Conservation (phyloP, 768 basidiomycete genomes). For the Lepiota venenata region DNA sequence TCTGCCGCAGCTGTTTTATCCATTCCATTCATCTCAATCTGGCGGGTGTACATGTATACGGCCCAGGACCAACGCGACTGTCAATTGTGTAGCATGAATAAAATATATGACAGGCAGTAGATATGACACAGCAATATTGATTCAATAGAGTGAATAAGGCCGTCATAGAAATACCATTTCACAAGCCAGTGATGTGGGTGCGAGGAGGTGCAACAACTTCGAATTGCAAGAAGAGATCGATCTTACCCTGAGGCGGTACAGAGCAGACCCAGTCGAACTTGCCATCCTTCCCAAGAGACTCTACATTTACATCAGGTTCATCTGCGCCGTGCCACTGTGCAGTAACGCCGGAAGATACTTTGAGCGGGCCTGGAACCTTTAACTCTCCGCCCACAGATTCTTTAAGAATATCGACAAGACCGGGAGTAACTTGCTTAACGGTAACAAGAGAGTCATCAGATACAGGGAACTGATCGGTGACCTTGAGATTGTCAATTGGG, state of each 20-base stretch:
- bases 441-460: constrained; percentile 34
- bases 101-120: too few species aligned
- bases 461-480: constrained; percentile 37
- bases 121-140: too few species aligned
- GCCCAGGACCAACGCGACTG: too few species aligned
- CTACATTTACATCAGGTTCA: constrained; percentile 23
- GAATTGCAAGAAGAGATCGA: constrained; percentile 34
- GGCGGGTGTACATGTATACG: too few species aligned
- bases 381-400: constrained; percentile 11
- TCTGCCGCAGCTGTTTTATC: too few species aligned
- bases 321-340: constrained; percentile 39
- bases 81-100: too few species aligned
- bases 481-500: constrained; percentile 27
- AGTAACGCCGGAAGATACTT: constrained; percentile 23
- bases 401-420: constrained; percentile 11
- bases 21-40: too few species aligned
- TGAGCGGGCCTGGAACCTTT: constrained; percentile 19
- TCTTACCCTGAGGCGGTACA: constrained; percentile 25
- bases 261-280: constrained; percentile 30
- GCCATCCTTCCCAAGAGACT: constrained; percentile 28
- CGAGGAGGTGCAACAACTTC: constrained; percentile 30
- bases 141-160: background rate
- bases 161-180: background rate
- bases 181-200: constrained; percentile 20
- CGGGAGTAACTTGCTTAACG: constrained; percentile 37